A percentile compares a stretch with the other conserved stretches of the same genome.
phyloP scores from a whole-genome alignment of 83 land plant genomes.

The Picea mariana region DNA sequence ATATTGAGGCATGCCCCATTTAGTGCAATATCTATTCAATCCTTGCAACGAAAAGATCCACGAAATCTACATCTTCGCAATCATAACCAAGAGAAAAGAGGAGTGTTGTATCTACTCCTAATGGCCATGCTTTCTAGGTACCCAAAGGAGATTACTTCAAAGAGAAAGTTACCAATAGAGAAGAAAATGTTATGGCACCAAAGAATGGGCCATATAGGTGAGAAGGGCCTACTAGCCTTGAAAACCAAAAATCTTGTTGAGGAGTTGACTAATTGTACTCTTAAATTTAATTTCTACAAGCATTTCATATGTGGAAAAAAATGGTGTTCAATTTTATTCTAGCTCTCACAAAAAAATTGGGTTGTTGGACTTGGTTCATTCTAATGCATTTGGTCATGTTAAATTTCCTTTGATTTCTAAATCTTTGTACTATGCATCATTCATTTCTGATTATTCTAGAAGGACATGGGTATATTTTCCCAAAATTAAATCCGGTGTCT shows the following conservation, averaged over 20 bases:
- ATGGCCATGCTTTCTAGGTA: background rate
- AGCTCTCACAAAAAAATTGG: background rate
- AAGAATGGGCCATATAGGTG: background rate
- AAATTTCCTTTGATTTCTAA: background rate
- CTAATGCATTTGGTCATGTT: background rate
- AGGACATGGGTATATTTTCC: background rate
- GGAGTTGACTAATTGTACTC: background rate
- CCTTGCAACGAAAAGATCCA: background rate
- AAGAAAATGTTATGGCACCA: background rate
- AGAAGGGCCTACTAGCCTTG: background rate
- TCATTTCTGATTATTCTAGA: background rate
- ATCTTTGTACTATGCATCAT: background rate
- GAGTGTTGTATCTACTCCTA: background rate
- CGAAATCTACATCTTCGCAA: background rate
- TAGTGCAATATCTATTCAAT: too few relatives aligned
- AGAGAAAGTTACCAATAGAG: background rate
- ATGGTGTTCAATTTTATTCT: background rate
- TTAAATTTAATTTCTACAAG: background rate
- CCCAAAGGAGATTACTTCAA: background rate
- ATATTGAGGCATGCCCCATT: too few relatives aligned
- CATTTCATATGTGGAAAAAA: background rate
- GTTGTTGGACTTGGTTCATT: background rate
- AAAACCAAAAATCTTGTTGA: background rate
- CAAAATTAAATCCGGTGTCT: background rate
- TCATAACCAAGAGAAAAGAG: background rate